A percentile compares a stretch with the other conserved stretches of the same genome.
Evolutionary conservation across 768 basidiomycete species (phyloP).

Genomic region (Trichaptum fuscoviolaceum): DNA sequence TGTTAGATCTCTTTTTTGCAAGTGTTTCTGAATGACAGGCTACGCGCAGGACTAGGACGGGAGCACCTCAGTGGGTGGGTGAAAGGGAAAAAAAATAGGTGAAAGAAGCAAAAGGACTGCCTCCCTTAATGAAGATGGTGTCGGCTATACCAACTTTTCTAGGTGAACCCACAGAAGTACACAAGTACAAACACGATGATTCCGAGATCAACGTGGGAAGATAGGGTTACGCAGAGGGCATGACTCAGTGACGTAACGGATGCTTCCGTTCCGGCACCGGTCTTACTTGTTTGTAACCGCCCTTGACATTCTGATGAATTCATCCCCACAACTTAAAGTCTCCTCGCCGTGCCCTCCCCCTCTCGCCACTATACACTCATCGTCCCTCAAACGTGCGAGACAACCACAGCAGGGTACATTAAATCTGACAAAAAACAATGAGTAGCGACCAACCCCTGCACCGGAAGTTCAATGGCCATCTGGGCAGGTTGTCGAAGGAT

Average conservation of each 20-base stretch:
- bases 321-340: neutral
- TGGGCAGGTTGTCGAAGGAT: conserved; percentile 44
- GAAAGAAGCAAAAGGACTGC: no score
- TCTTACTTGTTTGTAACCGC: neutral
- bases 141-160: neutral
- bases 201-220: neutral
- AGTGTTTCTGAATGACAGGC: no score
- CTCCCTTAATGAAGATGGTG: no score
- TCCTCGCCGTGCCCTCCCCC: neutral
- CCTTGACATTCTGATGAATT: neutral
- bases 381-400: neutral
- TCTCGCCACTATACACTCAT: neutral
- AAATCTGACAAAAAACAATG: neutral
- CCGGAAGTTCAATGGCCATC: conserved; percentile 32
- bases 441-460: neutral
- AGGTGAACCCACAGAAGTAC: neutral
- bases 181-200: neutral
- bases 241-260: neutral
- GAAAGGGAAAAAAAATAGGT: no score
- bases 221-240: neutral
- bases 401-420: neutral
- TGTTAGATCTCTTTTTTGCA: no score
- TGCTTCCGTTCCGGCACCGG: neutral
- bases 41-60: no score
- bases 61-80: no score